Percentiles rank a stretch among this genome's conserved stretches.
Evolutionary conservation across 306 rosid species (phyloP).

Genomic region (Cucumis melo): DNA sequence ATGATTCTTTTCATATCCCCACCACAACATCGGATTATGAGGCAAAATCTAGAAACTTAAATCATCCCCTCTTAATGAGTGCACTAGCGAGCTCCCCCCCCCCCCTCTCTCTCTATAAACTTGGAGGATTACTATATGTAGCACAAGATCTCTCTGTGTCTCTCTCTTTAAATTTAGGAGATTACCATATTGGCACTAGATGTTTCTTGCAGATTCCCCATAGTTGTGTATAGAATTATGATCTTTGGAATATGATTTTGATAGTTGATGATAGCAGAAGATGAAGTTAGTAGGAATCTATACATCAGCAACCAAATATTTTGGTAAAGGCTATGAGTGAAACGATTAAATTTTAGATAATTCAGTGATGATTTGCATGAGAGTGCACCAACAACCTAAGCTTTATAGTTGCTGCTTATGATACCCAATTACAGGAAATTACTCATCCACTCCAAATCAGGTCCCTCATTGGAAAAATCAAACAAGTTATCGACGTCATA

Average conservation of each 20-base stretch:
- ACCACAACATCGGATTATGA: background rate
- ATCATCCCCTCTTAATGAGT: background rate
- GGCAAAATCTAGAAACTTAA: constrained; percentile 1
- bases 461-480: constrained; percentile 41
- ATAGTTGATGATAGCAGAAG: background rate
- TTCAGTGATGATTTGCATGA: constrained; percentile 2
- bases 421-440: constrained; percentile 25
- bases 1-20: constrained; percentile 7
- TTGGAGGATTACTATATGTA: background rate
- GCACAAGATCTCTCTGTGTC: background rate
- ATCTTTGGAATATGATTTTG: background rate
- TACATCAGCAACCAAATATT: background rate
- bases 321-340: background rate
- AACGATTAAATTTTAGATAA: background rate
- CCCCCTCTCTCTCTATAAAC: background rate
- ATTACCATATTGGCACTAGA: background rate
- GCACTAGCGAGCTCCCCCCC: background rate
- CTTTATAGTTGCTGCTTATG: background rate
- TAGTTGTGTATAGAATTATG: background rate
- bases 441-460: constrained; percentile 45
- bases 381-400: background rate
- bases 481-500: constrained; percentile 37
- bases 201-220: background rate
- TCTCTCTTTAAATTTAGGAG: background rate
- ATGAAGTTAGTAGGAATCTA: background rate